Conservation (phyloP, 345 rosid genomes). For the Hypericum androsaemum region DNA sequence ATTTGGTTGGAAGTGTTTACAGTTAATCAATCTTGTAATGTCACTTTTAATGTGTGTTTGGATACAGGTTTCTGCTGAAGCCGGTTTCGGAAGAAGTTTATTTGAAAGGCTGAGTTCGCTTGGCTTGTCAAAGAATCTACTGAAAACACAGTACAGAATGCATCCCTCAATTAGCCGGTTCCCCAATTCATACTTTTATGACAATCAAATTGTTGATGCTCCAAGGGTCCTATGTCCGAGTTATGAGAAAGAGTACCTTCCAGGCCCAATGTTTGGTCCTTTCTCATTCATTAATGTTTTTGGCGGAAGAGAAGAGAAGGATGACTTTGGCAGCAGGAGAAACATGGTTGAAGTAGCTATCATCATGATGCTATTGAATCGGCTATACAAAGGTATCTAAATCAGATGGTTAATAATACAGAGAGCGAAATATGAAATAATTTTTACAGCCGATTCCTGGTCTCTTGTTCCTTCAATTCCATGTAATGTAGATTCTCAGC, state of each 20-base stretch:
- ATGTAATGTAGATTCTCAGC: too few species aligned
- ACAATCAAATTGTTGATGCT: constrained; percentile 6
- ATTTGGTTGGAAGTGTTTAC: too few species aligned
- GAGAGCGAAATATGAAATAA: too few species aligned
- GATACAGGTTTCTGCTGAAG: constrained; percentile 1
- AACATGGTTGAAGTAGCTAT: constrained; percentile 18
- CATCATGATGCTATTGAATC: constrained; percentile 2
- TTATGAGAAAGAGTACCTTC: constrained; percentile 1
- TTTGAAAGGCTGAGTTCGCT: constrained; percentile 13
- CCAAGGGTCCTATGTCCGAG: not conserved
- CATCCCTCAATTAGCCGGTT: constrained; percentile 20
- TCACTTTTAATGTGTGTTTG: too few species aligned
- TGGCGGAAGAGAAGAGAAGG: constrained; percentile 8
- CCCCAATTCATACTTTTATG: constrained; percentile 13
- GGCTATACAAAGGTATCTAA: constrained; percentile 11
- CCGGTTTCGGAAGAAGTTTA: constrained; percentile 18
- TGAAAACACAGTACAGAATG: constrained; percentile 17
- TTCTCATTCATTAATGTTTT: constrained; percentile 13
- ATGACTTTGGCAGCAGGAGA: constrained; percentile 7
- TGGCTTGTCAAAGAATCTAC: constrained; percentile 9
- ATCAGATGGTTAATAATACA: too few species aligned
- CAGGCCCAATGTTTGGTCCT: constrained; percentile 6
- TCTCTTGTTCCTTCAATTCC: too few species aligned
- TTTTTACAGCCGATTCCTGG: too few species aligned
- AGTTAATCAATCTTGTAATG: too few species aligned